Evolutionary conservation across 1,284 basidiomycete species (phyloP).

Genomic region (Heterobasidion parviporum): DNA sequence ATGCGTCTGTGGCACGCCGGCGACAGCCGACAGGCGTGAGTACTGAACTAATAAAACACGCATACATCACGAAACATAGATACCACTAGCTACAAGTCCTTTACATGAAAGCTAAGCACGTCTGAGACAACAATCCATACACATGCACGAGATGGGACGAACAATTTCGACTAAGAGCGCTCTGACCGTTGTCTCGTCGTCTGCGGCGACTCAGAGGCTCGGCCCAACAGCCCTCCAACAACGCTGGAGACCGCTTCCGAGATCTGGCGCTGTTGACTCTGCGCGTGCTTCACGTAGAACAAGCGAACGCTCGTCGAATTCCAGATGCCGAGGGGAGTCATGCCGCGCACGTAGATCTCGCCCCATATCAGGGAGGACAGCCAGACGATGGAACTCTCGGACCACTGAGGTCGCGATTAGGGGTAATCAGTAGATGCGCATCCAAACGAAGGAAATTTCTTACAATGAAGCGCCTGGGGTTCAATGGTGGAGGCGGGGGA

Average conservation of each 20-base stretch:
- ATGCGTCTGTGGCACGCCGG: not conserved
- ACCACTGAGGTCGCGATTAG: constrained; percentile 51
- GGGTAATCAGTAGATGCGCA: constrained; percentile 6
- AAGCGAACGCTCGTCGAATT: constrained; percentile 79
- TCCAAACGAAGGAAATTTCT: constrained; percentile 16
- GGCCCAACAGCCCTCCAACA: constrained; percentile 51
- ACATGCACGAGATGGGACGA: not conserved
- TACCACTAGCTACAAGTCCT: not conserved
- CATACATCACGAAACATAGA: too few relatives aligned
- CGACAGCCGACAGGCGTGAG: not conserved
- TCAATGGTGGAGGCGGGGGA: constrained; percentile 57
- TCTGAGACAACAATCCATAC: not conserved
- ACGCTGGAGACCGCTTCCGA: constrained; percentile 71
- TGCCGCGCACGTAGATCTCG: constrained; percentile 83
- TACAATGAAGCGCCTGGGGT: constrained; percentile 69
- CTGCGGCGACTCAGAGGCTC: constrained; percentile 23
- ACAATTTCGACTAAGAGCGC: not conserved
- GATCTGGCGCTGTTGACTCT: constrained; percentile 58
- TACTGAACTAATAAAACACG: too few relatives aligned
- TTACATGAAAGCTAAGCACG: not conserved
- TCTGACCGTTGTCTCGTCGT: constrained; percentile 5
- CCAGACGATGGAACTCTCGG: constrained; percentile 84
- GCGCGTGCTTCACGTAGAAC: constrained; percentile 84
- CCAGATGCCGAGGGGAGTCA: constrained; percentile 82
- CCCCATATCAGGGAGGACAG: constrained; percentile 88